These are phyloP conservation scores for Termitomyces sp. DNA, from an alignment of 768 basidiomycete species.

Conservation along the genomic window DNA sequence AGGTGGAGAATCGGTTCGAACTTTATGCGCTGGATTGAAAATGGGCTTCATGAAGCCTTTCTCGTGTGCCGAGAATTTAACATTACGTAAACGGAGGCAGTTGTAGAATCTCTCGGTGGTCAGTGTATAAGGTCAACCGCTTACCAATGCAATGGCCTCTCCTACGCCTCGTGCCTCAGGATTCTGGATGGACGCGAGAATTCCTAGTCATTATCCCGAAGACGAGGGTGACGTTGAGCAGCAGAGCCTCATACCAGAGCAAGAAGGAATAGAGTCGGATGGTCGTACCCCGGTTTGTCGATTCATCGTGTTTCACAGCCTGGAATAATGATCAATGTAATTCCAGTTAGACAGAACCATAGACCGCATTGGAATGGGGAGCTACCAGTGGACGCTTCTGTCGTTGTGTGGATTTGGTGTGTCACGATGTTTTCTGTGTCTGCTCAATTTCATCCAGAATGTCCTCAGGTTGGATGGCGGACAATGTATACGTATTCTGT, in stretches of 20 bases:
- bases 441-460: not conserved
- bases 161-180: constrained; percentile 43
- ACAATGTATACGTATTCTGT: constrained; percentile 55
- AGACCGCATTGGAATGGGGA: constrained; percentile 89
- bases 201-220: constrained; percentile 32
- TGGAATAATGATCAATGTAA: not conserved
- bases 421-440: constrained; percentile 20
- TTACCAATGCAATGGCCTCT: constrained; percentile 33
- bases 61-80: not conserved
- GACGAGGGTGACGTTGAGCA: constrained; percentile 30
- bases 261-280: constrained; percentile 27
- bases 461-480: constrained; percentile 80
- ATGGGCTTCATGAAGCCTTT: not conserved
- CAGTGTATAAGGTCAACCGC: constrained; percentile 9
- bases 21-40: not conserved
- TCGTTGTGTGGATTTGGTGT: constrained; percentile 86
- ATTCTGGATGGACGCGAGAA: constrained; percentile 40
- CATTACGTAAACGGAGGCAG: not conserved
- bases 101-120: not conserved
- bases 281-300: constrained; percentile 41
- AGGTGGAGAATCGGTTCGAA: not conserved
- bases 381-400: constrained; percentile 78
- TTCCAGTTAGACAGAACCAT: constrained; percentile 73
- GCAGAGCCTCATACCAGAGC: constrained; percentile 23
- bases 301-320: not conserved